phyloP scores from a whole-genome alignment of 78 protist species.

The Blattamonas nauphoetae region DNA sequence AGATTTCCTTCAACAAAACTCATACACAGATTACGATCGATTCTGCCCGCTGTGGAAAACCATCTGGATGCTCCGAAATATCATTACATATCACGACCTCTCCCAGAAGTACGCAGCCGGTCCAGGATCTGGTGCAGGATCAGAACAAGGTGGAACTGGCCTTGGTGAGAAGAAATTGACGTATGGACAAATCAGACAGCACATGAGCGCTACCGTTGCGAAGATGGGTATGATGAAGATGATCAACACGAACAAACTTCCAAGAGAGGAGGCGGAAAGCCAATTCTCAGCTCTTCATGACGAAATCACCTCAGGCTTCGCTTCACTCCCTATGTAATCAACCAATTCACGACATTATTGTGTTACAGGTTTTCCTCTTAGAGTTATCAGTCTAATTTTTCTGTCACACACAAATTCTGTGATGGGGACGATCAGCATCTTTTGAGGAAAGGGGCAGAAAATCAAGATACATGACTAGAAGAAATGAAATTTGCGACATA shows the following conservation, averaged over 20 bases:
- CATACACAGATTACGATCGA: slow-evolving; percentile 61
- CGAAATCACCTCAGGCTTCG: not conserved
- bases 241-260: not conserved
- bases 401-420: no score
- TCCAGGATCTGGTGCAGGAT: not conserved
- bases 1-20: slow-evolving; percentile 85
- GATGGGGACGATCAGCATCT: no score
- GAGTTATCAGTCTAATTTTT: no score
- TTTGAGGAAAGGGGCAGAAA: no score
- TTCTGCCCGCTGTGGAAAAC: slow-evolving; percentile 98
- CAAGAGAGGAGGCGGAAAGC: not conserved
- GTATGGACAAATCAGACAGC: not conserved
- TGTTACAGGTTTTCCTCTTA: no score
- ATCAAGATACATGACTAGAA: no score
- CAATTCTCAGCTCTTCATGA: not conserved
- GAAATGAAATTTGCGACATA: no score
- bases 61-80: slow-evolving; percentile 83
- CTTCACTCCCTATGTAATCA: not conserved
- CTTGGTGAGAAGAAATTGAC: not conserved
- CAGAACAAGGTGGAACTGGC: not conserved
- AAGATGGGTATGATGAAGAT: not conserved
- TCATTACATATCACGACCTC: slow-evolving; percentile 66
- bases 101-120: slow-evolving; percentile 51
- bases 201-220: not conserved
- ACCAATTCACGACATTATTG: no score